phyloP scores from a whole-genome alignment of 768 basidiomycete species.

The Pleurotus pulmonarius region DNA sequence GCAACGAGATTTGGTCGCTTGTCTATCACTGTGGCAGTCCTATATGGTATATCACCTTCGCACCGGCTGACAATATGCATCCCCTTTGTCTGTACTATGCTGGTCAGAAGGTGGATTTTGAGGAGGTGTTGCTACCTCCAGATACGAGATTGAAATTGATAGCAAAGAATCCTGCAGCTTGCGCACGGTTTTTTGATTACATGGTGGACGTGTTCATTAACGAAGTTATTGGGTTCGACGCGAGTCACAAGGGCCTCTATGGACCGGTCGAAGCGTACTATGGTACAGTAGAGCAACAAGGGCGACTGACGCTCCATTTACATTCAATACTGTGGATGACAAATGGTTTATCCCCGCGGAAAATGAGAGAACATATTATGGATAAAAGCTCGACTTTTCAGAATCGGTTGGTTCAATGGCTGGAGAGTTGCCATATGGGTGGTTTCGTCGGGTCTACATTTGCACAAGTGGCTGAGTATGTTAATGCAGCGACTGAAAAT shows the following conservation, averaged over 20 bases:
- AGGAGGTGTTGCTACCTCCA: neutral
- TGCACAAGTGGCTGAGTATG: constrained; percentile 11
- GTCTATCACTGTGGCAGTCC: neutral
- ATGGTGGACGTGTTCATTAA: neutral
- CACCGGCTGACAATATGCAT: neutral
- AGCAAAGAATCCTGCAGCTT: neutral
- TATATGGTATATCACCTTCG: neutral
- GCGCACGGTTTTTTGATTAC: neutral
- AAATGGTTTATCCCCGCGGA: neutral
- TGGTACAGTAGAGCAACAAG: neutral
- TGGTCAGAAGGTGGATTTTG: neutral
- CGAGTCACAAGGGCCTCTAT: neutral
- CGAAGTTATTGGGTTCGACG: neutral
- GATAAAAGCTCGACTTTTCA: constrained; percentile 1
- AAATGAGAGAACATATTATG: neutral
- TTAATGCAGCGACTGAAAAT: neutral
- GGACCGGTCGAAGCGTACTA: neutral
- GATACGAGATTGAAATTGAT: neutral
- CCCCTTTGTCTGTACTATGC: neutral
- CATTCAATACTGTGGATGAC: neutral
- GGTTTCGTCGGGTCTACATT: constrained; percentile 21
- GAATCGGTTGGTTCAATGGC: constrained; percentile 19
- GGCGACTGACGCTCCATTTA: neutral
- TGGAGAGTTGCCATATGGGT: constrained; percentile 28
- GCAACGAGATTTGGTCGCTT: neutral